Base-by-base conservation (phyloP, 768 basidiomycete species). In the Daedaleopsis sinensis region DNA sequence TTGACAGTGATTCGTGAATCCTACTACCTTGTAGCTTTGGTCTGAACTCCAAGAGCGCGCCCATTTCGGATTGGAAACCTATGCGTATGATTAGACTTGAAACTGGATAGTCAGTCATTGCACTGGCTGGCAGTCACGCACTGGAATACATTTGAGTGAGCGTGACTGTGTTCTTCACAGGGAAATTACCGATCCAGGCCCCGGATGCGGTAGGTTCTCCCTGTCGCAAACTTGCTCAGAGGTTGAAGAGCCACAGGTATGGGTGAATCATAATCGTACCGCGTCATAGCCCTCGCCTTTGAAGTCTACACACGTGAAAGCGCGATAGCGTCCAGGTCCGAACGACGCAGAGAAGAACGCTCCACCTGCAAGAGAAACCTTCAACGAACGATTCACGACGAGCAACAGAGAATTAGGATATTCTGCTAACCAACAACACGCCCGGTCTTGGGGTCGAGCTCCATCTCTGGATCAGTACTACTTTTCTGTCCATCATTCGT, bases 251-350 rank as follows among this genome's bases (percentile, higher is more conserved):
- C 1, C 23, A 19, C 15, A 36, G 7, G 35, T 36, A 16, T 39
- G 19, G 11, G 15, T 0, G 15, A 27, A 27, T 11, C 3, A n/a
- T 32, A 7, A 15, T 50, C 51, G 5, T 48, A 69, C 72, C 37
- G 72, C 46, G 15, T 66, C 59, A 46, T 67, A 70, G 0, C 82
- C 83, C 19, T 83, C 79, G 3, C 83, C 84, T 61, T 80, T 77
- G 73, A 88, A 89, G 61, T 85, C 83, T 0, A 84, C 82, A 63
- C 86, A 89, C 0, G 82, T 82, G 65, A 82, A 87, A 0, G 82
- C 84, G 13, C 74, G 75, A 67, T 87, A 89, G 9, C 81, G 74
- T 4, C 83, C 84, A 44, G 83, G 82, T 3, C 86, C 87, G 65
- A 88, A 88, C 0, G 84, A 84, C 11, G 82, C 80, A 11, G 80